Conservation (phyloP, 139 green algal genomes). For the Tetradesmus lagerheimii region DNA sequence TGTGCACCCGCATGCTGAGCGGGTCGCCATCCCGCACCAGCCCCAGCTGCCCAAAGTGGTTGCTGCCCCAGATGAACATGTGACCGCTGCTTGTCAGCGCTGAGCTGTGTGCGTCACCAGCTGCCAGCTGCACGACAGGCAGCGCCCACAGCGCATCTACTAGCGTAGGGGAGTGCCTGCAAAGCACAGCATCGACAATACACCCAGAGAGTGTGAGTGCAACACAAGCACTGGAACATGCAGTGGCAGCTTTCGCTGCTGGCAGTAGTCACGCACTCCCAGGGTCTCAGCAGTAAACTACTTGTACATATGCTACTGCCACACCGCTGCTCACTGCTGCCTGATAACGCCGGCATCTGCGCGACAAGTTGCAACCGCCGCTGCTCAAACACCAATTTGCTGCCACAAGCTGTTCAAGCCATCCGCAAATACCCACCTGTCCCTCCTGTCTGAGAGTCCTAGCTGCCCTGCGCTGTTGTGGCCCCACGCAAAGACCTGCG, state of each 20-base stretch:
- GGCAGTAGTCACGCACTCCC: no score
- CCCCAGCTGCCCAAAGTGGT: conserved; percentile 89
- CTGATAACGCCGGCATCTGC: neutral
- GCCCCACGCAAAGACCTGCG: conserved; percentile 88
- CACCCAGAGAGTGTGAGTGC: neutral
- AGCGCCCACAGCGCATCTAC: conserved; percentile 88
- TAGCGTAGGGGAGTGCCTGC: conserved; percentile 60
- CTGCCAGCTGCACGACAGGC: conserved; percentile 82
- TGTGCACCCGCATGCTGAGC: conserved; percentile 18
- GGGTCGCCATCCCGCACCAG: conserved; percentile 62
- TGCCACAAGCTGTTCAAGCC: neutral
- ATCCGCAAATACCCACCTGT: conserved; percentile 51
- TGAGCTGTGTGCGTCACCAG: conserved; percentile 82
- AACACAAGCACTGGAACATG: neutral
- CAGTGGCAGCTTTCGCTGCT: neutral
- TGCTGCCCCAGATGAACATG: conserved; percentile 91
- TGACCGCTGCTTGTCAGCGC: conserved; percentile 87
- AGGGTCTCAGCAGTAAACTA: no score
- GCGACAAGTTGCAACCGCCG: neutral
- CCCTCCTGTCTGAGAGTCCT: conserved; percentile 75
- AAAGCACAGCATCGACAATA: conserved; percentile 8
- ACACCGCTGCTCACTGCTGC: neutral
- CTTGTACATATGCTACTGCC: no score
- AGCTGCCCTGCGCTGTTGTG: conserved; percentile 83
- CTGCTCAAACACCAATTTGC: neutral